These are phyloP conservation scores for Chrysoporthe austroafricana DNA, from an alignment of 2,329 filamentous ascomycete genomes.

Conservation along the genomic window DNA sequence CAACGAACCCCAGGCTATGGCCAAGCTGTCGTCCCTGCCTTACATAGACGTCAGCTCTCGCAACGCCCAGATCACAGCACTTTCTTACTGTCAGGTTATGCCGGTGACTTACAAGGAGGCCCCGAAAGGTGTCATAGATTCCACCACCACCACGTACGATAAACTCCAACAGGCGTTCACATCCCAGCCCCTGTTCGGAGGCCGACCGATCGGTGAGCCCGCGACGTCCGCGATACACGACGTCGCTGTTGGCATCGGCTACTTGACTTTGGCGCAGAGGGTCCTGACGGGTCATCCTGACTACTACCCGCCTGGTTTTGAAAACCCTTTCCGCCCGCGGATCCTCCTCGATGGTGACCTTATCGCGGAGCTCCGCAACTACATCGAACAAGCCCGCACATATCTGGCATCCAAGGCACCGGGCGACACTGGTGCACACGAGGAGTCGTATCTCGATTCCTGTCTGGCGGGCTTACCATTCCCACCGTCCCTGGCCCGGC, in stretches of 20 bases:
- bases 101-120: neutral
- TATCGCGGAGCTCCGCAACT: neutral
- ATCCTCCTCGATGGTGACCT: slow-evolving; percentile 12
- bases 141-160: neutral
- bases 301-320: neutral
- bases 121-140: neutral
- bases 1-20: neutral
- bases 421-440: neutral
- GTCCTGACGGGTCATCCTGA: slow-evolving; percentile 13
- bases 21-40: neutral
- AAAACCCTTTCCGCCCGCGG: slow-evolving; percentile 16
- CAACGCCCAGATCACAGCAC: neutral
- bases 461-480: slow-evolving; percentile 18
- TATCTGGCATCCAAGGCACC: slow-evolving; percentile 2
- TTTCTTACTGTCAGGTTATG: slow-evolving; percentile 13
- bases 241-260: neutral
- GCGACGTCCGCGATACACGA: neutral
- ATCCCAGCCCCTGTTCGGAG: neutral
- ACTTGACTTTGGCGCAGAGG: slow-evolving; percentile 5
- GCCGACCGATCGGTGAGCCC: slow-evolving; percentile 1
- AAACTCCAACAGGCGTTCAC: neutral
- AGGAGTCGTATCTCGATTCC: neutral
- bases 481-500: slow-evolving; percentile 8
- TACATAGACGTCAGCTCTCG: neutral
- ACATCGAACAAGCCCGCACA: slow-evolving; percentile 1